Evolutionary conservation across 2,329 filamentous ascomycete species (phyloP), one percentile per base, ranked within the genome.

Genomic region (Hypoxylon sp.): DNA sequence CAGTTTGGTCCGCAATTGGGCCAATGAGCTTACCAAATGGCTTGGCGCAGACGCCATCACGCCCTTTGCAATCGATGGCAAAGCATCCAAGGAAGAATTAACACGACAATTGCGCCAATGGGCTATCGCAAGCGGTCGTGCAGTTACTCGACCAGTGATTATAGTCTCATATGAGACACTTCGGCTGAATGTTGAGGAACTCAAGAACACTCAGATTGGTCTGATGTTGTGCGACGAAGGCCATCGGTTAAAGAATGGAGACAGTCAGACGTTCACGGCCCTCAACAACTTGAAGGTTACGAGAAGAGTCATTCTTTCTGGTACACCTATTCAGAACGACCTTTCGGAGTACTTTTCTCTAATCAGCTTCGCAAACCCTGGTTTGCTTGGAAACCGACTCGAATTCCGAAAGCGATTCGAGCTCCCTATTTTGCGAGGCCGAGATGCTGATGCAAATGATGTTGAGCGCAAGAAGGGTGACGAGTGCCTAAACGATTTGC

Each of bases 131-230:
- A 93, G 89, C 32, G 96, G 96, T n/a, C 91, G 97, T 53, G 86
- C 93, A 11, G 90, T 99, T 21, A 96, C 94, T 2, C 87, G 96
- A 37, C 96, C 96, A 0, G 94, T 98, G 37, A 92, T 99, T 57
- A 99, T 99, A 65, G 94, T 99, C 46, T 99, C 96, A 0, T 99
- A 99, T 77, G 96, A 99, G 80, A 98, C 96, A 0, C 85, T 99
- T 15, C 91, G 96, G 61, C 84, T 98, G 59, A 96, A 99, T 75
- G 92, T 93, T 13, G 93, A 97, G 42, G 93, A 97, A 79, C 87
- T 99, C 59, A 95, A 92, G 75, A 90, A 96, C 75, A 94, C 93
- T 1, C 91, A 93, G 19, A 98, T 99, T 68, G 96, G 96, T 4
- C 82, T 99, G 4, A 89, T 99, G 81, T 88, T 99, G 37, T 98